Percentiles rank a stretch among this genome's conserved stretches.
Conservation (phyloP, 139 green algal genomes). For the Marvania coccoides region DNA sequence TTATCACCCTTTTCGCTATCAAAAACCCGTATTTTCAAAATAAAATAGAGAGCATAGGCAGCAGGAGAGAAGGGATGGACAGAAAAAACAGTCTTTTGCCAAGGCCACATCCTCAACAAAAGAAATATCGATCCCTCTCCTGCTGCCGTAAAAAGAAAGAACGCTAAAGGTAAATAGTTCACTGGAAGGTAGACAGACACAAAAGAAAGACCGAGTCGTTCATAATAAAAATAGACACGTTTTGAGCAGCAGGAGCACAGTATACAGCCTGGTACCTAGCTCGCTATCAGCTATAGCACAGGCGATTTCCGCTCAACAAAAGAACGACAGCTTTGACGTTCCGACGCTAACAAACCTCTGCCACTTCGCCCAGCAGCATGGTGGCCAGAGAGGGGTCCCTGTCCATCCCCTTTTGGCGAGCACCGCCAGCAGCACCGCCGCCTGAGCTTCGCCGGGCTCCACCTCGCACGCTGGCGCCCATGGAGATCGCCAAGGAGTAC, state of each 20-base stretch:
- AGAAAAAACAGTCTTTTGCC: too few relatives aligned
- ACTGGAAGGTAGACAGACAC: too few relatives aligned
- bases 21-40: too few relatives aligned
- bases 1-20: too few relatives aligned
- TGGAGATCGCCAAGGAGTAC: too few relatives aligned
- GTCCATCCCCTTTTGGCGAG: neutral
- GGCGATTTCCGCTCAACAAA: neutral
- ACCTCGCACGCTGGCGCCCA: too few relatives aligned
- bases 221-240: neutral
- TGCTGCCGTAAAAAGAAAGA: too few relatives aligned
- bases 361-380: conserved; percentile 27
- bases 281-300: neutral
- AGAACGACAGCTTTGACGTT: neutral
- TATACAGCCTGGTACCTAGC: neutral
- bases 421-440: neutral
- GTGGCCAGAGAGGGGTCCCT: conserved; percentile 16
- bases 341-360: conserved; percentile 2
- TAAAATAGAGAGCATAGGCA: too few relatives aligned
- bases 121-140: too few relatives aligned
- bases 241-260: neutral
- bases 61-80: too few relatives aligned
- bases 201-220: neutral
- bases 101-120: too few relatives aligned
- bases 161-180: too few relatives aligned
- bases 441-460: neutral